These are phyloP conservation scores for Aspergillus intermedius DNA, from an alignment of 2,329 filamentous ascomycete species.

Conservation along the genomic window DNA sequence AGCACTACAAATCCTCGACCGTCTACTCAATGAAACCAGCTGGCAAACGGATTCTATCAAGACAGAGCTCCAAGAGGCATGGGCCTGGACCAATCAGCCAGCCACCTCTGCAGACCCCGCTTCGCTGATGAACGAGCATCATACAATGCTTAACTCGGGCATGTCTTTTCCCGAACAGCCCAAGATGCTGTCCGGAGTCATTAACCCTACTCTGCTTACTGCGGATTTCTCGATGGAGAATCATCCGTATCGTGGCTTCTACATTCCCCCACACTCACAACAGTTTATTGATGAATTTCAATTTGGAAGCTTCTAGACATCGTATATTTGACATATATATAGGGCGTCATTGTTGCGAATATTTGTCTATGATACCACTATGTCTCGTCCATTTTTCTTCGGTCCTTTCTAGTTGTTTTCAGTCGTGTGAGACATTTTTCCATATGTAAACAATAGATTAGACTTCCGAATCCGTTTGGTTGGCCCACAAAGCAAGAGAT, in stretches of 20 bases:
- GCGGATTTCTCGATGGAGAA: slow-evolving; percentile 72
- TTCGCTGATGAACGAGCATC: slow-evolving; percentile 6
- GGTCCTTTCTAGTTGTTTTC: no score
- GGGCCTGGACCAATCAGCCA: slow-evolving; percentile 58
- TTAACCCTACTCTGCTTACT: slow-evolving; percentile 64
- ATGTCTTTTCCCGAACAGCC: slow-evolving; percentile 23
- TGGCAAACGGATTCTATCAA: slow-evolving; percentile 71
- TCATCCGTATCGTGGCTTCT: slow-evolving; percentile 75
- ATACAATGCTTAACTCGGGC: slow-evolving; percentile 13
- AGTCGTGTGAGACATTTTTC: no score
- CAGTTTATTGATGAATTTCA: slow-evolving; percentile 28
- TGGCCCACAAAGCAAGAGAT: no score
- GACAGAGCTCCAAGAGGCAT: slow-evolving; percentile 64
- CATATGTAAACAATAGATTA: no score
- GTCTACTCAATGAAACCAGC: slow-evolving; percentile 68
- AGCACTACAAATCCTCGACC: slow-evolving; percentile 67
- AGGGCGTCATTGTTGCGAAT: neutral
- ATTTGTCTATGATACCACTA: neutral
- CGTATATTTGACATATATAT: neutral
- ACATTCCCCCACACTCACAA: slow-evolving; percentile 62
- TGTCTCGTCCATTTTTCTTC: neutral
- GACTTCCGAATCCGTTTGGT: no score
- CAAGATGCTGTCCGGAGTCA: slow-evolving; percentile 41
- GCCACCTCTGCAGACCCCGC: neutral
- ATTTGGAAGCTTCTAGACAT: slow-evolving; percentile 14